Conservation (phyloP, 768 basidiomycete species). For the Mycena indigotica region DNA sequence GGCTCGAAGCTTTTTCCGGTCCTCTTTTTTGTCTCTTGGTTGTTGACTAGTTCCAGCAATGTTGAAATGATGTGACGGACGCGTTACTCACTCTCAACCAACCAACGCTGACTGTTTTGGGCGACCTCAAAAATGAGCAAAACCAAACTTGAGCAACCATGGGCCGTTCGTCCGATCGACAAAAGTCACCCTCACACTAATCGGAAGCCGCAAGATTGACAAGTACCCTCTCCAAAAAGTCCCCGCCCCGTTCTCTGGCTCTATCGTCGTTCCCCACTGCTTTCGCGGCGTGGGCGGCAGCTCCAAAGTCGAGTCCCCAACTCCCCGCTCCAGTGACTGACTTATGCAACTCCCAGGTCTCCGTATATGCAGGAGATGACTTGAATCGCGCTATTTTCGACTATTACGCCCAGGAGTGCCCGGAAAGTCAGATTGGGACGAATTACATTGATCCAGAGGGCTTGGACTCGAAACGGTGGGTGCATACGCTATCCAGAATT, state of each 20-base stretch:
- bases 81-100: background rate
- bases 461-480: background rate
- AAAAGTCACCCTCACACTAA: no score
- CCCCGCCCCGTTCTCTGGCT: background rate
- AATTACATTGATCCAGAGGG: conserved; percentile 3
- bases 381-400: conserved; percentile 1
- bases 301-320: background rate
- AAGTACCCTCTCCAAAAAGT: background rate
- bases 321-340: background rate
- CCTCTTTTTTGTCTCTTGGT: no score
- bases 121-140: no score
- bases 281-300: conserved; percentile 1
- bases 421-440: background rate
- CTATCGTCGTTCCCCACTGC: background rate
- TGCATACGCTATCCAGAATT: background rate
- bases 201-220: background rate
- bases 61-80: background rate
- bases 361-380: background rate
- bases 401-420: background rate
- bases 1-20: no score
- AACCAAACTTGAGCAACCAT: conserved; percentile 1
- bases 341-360: background rate
- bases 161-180: background rate
- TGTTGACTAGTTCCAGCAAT: no score
- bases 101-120: no score